These are phyloP conservation scores for Suhomyces sp. DNA, from an alignment of 805 yeast species.

Conservation along the genomic window DNA sequence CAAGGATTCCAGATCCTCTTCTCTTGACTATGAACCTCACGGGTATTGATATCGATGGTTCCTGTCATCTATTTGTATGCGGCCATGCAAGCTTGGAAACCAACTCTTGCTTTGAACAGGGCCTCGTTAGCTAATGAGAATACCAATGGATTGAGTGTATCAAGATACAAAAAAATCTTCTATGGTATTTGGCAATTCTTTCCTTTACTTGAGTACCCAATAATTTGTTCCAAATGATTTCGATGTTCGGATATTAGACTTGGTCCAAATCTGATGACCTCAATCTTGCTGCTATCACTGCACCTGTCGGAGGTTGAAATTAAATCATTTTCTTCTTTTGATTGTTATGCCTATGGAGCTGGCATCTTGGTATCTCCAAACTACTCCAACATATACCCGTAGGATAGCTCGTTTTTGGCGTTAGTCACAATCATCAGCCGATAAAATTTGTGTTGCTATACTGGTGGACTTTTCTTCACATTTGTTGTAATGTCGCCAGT, in stretches of 20 bases:
- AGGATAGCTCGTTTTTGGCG: too few species aligned
- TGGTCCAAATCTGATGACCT: conserved; percentile 56
- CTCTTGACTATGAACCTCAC: too few species aligned
- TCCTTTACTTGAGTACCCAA: conserved; percentile 48
- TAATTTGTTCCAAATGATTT: conserved; percentile 41
- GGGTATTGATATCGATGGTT: too few species aligned
- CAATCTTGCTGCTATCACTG: conserved; percentile 50
- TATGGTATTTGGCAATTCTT: conserved; percentile 26
- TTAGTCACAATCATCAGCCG: too few species aligned
- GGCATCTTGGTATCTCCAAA: too few species aligned
- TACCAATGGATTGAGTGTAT: conserved; percentile 22
- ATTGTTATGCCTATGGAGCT: conserved; percentile 38
- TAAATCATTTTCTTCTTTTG: conserved; percentile 55
- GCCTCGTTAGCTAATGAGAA: conserved; percentile 37
- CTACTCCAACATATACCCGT: too few species aligned
- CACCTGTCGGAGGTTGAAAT: conserved; percentile 49
- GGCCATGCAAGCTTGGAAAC: too few species aligned
- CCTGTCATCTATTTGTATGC: too few species aligned
- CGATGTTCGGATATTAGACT: conserved; percentile 53
- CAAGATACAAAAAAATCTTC: conserved; percentile 33
- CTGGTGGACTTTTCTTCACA: too few species aligned
- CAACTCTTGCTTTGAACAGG: conserved; percentile 48
- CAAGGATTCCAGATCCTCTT: too few species aligned
- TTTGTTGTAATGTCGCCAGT: too few species aligned
- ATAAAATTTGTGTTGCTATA: too few species aligned